These are phyloP conservation scores for Ceratocystis huliohia DNA, from an alignment of 2,329 filamentous ascomycete genomes.

Conservation along the genomic window DNA sequence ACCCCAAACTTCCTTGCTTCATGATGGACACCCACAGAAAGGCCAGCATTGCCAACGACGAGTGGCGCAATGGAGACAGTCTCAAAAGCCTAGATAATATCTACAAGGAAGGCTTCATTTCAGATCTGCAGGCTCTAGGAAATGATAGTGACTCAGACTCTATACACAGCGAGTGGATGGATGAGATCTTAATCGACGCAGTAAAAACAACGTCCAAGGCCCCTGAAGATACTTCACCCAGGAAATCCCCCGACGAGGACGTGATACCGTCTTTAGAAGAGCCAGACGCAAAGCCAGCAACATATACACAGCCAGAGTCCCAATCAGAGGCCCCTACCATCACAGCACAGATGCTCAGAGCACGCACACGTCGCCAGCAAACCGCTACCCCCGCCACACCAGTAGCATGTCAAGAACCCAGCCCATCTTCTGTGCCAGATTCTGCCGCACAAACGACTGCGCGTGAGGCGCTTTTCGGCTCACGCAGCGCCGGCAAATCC, in stretches of 20 bases:
- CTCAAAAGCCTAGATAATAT: not conserved
- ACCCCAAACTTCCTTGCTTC: not conserved
- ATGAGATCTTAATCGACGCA: slow-evolving; percentile 44
- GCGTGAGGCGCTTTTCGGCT: slow-evolving; percentile 9
- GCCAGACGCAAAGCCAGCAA: not conserved
- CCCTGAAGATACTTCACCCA: not conserved
- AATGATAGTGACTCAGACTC: slow-evolving; percentile 27
- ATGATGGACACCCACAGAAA: not conserved
- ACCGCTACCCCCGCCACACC: not conserved
- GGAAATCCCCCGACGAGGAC: not conserved
- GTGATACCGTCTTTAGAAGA: not conserved
- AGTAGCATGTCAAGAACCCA: not conserved
- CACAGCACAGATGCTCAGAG: slow-evolving; percentile 13
- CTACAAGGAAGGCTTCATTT: not conserved
- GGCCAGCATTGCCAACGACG: not conserved
- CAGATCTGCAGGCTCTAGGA: slow-evolving; percentile 7
- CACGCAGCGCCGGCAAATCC: slow-evolving; percentile 18
- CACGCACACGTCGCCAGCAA: slow-evolving; percentile 6
- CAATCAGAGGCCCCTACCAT: not conserved
- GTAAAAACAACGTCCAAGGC: slow-evolving; percentile 38
- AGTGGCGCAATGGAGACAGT: not conserved
- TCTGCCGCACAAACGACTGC: slow-evolving; percentile 7
- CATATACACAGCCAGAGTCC: not conserved
- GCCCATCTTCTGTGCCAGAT: not conserved
- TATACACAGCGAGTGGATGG: slow-evolving; percentile 38